Percentiles rank a stretch among this genome's conserved stretches.
These are phyloP conservation scores for Pharus latifolius DNA, from an alignment of 176 grass and related monocot species.

Conservation along the genomic window DNA sequence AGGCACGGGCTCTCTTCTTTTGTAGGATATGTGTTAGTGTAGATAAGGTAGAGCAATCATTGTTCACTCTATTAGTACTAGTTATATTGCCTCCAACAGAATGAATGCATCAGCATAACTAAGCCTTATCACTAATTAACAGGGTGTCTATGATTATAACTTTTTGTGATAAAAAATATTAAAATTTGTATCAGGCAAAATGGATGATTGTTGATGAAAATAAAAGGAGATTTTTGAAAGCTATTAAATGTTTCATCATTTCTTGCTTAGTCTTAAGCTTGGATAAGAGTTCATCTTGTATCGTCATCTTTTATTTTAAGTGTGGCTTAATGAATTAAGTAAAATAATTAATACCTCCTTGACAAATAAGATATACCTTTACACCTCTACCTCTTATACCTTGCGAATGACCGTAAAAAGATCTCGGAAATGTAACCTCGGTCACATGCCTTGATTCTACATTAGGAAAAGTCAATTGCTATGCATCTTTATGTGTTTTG, in stretches of 20 bases:
- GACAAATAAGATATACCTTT: no score
- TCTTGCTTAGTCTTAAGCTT: not conserved
- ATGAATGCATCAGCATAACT: not conserved
- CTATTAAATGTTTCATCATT: slow-evolving; percentile 5
- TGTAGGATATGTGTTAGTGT: not conserved
- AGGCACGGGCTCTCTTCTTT: slow-evolving; percentile 1
- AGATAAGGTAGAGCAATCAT: slow-evolving; percentile 8
- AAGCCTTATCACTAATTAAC: not conserved
- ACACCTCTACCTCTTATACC: no score
- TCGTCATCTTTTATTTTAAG: no score
- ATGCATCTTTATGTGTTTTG: not conserved
- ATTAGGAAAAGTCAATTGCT: no score
- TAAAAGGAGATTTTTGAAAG: not conserved
- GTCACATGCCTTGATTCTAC: no score
- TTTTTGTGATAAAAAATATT: not conserved
- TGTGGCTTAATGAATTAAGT: no score
- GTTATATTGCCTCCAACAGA: slow-evolving; percentile 1
- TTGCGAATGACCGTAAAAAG: no score
- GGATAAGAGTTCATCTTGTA: not conserved
- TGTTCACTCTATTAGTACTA: not conserved
- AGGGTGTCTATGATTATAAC: not conserved
- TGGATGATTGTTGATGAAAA: not conserved
- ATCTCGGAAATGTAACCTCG: no score
- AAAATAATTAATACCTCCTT: no score
- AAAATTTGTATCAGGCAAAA: not conserved